Conservation (phyloP, 345 rosid species). For the Salix koriyanagi region DNA sequence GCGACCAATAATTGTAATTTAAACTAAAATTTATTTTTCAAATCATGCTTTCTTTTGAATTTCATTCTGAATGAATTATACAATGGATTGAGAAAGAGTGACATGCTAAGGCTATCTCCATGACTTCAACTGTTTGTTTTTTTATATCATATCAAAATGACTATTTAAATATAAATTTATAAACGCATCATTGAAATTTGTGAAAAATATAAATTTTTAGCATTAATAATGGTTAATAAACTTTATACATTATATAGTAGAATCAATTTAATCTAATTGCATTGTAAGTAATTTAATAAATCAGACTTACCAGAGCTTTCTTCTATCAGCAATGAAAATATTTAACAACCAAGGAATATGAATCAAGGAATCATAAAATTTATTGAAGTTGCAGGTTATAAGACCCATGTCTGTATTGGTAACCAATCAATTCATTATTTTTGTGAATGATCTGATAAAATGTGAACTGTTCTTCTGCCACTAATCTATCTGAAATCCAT, state of each 20-base stretch:
- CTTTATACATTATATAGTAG: too few species aligned
- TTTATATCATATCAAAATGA: too few species aligned
- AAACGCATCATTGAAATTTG: too few species aligned
- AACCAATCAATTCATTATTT: background rate
- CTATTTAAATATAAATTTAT: too few species aligned
- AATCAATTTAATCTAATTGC: background rate
- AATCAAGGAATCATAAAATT: background rate
- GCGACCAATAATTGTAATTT: background rate
- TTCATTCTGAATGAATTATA: too few species aligned
- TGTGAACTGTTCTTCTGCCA: background rate
- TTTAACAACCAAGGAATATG: background rate
- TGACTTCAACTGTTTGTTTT: too few species aligned
- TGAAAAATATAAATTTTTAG: too few species aligned
- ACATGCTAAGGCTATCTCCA: too few species aligned
- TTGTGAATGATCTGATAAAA: background rate
- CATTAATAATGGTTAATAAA: too few species aligned
- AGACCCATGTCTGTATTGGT: too few species aligned
- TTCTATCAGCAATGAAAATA: background rate
- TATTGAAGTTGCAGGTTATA: background rate
- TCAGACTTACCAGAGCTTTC: background rate
- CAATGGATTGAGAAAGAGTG: too few species aligned
- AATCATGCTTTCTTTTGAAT: too few species aligned
- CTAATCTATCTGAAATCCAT: background rate
- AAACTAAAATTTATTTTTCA: background rate
- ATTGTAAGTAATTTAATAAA: background rate